Base-by-base conservation (phyloP, 495 filamentous ascomycete genomes). In the Podospora australis region DNA sequence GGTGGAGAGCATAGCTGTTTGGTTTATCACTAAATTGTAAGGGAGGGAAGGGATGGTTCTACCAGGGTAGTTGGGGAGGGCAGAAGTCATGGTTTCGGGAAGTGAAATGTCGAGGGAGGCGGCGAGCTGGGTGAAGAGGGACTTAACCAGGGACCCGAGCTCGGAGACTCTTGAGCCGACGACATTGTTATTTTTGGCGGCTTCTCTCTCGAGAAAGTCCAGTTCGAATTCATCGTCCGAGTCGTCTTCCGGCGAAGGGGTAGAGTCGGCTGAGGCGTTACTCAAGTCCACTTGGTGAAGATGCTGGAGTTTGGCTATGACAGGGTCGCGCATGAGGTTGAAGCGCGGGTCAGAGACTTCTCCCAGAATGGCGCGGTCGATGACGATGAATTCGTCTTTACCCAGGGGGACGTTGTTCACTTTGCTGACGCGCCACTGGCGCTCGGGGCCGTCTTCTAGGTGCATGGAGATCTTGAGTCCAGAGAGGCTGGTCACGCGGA, bases 361-460 rank as follows among this genome's bases (percentile, higher is more conserved):
- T 50, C 82, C 80, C 41, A 94, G 77, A 28, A 87, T 77, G 26
- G 89, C 81, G 20, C 84, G 77, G n/a, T 80, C 71, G 47, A 98
- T 71, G 58, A 88, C 87, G 46, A 96, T 79, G 58, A 83, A 88
- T 69, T 98, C 92, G 56, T 96, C 90, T 48, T 87, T 84, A 7
- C 92, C 92, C 1, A 98, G 70, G 0, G 84, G 74, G 22, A 94
- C 75, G 57, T 86, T 86, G 36, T 86, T 86, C 63, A 97, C 78
- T 34, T 83, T 83, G 46, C 81, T 85, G 19, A 94, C 77, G 49
- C 87, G 74, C 68, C 79, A 94, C 28, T 64, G 56, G 13, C 57
- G 66, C 13, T 68, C 65, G 0, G 60, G 59, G 1, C 48, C 53
- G 3, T 68, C 73, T 54, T 92, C 87, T 44, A 83, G 77, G n/a